Evolutionary conservation across 2,329 filamentous ascomycete genomes (phyloP), one percentile per base, ranked within the genome.

Genomic region (Aciculosporium take): DNA sequence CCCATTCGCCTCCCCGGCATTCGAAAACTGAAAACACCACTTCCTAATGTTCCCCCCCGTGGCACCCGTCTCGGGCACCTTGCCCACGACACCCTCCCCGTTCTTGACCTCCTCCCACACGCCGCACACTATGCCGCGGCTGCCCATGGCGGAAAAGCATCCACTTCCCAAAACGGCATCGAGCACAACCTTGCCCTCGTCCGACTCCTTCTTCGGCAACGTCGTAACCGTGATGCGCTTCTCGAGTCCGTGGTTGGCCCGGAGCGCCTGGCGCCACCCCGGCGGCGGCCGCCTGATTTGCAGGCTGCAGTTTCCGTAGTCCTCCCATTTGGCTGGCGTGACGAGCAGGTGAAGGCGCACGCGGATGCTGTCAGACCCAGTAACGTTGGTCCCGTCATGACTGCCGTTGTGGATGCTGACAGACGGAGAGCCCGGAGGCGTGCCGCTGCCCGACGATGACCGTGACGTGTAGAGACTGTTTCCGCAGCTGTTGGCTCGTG

Each of bases 291-390:
- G 75, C 56, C 87, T 78, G 53, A 98, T 86, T 13, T 83, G 85
- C 45, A 98, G 66, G 29, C 78, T 71, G 45, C 87, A 93, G 51
- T 84, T 79, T 48, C 91, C 89, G 65, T 88, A 79, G 56, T 96
- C 88, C 46, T 86, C 79, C 91, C 91, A 98, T 57, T 89, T 89
- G 38, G 77, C 77, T 10, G 76, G 68, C 1, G 74, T 68, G 45
- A 87, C 81, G 38, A 89, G 79, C 37, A 84, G 69, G 58, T 96
- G 94, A 10, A 96, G 73, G 28, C 87, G 74, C 51, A 95, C 84
- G 51, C 88, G 88, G 39, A 89, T 77, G 53, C 91, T 87, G 20
- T 62, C 61, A 5, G 49, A 48, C 41, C 80, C 80, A 43, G 85
- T 78, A 41, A 80, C 82, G 18, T 79, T 60, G n/a, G 24, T 9